phyloP scores from a whole-genome alignment of 1,139 yeast genomes.

The Scheffersomyces segobiensis region DNA sequence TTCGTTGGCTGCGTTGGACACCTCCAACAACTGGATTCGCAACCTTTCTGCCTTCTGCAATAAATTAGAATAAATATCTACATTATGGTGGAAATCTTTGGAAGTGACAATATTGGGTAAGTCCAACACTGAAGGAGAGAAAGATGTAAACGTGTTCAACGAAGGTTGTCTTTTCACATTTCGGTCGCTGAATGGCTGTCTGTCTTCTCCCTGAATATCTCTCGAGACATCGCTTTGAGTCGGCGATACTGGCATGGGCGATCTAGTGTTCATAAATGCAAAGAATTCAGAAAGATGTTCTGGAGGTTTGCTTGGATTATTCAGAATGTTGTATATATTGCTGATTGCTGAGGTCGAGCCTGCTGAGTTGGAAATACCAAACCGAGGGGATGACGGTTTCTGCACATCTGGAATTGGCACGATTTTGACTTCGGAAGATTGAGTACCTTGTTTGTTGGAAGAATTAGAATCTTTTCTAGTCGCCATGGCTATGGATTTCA shows the following conservation, averaged over 20 bases:
- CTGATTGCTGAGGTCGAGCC: neutral
- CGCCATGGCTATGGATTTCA: neutral
- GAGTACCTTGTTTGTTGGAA: neutral
- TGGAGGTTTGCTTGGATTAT: constrained; percentile 27
- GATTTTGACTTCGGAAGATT: neutral
- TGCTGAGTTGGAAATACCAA: neutral
- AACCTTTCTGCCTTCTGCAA: constrained; percentile 54
- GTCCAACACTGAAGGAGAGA: constrained; percentile 55
- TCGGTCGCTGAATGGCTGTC: constrained; percentile 6
- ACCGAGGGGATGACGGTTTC: neutral
- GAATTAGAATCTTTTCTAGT: neutral
- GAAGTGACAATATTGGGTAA: constrained; percentile 61
- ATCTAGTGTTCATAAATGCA: constrained; percentile 40
- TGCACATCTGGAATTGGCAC: neutral
- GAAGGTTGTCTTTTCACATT: constrained; percentile 26
- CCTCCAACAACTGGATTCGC: constrained; percentile 46
- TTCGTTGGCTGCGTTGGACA: constrained; percentile 66
- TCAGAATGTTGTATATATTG: neutral
- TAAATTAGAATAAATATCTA: constrained; percentile 48
- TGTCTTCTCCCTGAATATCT: constrained; percentile 10
- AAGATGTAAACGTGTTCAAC: constrained; percentile 38
- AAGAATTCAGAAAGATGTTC: constrained; percentile 60
- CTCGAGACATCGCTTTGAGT: constrained; percentile 5
- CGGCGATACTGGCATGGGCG: constrained; percentile 12
- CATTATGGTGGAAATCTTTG: constrained; percentile 53